phyloP scores from a whole-genome alignment of 805 yeast species.

The Kuraishia hungarica region DNA sequence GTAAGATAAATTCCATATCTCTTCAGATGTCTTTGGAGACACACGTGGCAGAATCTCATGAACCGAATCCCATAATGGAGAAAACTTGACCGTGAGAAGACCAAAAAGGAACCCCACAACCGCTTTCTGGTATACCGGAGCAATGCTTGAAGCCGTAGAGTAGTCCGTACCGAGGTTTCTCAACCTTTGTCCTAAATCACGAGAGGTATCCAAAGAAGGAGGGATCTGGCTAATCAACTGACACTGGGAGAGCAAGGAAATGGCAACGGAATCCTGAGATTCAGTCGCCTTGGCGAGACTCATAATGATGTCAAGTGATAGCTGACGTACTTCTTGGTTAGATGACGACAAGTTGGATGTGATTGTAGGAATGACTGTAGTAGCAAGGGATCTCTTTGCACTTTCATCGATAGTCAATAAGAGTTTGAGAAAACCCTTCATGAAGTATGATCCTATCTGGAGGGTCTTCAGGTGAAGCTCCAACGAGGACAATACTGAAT shows the following conservation, averaged over 20 bases:
- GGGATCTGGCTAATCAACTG: slow-evolving; percentile 66
- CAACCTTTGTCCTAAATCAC: slow-evolving; percentile 66
- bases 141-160: slow-evolving; percentile 15
- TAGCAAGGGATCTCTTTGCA: not conserved
- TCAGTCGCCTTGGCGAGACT: slow-evolving; percentile 6
- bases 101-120: slow-evolving; percentile 56
- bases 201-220: slow-evolving; percentile 53
- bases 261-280: not conserved
- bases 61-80: slow-evolving; percentile 81
- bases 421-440: not conserved
- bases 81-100: slow-evolving; percentile 61
- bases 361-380: not conserved
- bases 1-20: slow-evolving; percentile 48
- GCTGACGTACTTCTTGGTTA: not conserved
- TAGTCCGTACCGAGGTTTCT: slow-evolving; percentile 46
- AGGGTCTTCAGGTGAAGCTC: not conserved
- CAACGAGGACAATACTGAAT: not conserved
- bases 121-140: slow-evolving; percentile 17
- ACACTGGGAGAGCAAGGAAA: slow-evolving; percentile 25
- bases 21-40: slow-evolving; percentile 27
- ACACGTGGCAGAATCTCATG: slow-evolving; percentile 48
- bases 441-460: not conserved
- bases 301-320: slow-evolving; percentile 36
- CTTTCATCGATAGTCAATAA: not conserved
- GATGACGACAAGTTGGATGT: not conserved